Conservation (phyloP, 352 stramenopile species). For the Pythium brassicae region DNA sequence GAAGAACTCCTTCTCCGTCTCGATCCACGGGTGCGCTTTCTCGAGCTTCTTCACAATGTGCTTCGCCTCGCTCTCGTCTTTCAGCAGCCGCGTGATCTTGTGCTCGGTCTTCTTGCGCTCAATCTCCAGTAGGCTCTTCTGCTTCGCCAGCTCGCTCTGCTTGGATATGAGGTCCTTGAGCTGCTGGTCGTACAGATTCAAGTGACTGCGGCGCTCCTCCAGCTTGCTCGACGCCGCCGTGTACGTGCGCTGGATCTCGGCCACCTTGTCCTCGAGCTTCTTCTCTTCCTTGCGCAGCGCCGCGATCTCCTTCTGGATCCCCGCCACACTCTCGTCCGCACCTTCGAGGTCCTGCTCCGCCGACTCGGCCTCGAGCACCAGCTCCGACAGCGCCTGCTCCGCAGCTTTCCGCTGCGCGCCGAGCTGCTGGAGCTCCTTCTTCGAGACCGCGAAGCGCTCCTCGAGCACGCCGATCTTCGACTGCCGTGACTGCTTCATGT, state of each 20-base stretch:
- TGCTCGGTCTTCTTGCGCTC: slow-evolving; percentile 95
- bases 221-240: slow-evolving; percentile 58
- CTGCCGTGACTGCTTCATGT: slow-evolving; percentile 76
- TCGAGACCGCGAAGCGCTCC: slow-evolving; percentile 65
- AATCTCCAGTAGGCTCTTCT: slow-evolving; percentile 87
- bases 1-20: slow-evolving; percentile 96
- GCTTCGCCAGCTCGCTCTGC: slow-evolving; percentile 75
- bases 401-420: slow-evolving; percentile 46
- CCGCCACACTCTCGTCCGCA: slow-evolving; percentile 42
- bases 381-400: slow-evolving; percentile 68
- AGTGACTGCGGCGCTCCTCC: slow-evolving; percentile 58
- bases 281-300: slow-evolving; percentile 60
- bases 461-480: slow-evolving; percentile 79
- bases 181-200: slow-evolving; percentile 88
- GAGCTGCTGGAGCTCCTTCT: slow-evolving; percentile 72
- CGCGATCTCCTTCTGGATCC: slow-evolving; percentile 58
- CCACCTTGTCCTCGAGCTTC: slow-evolving; percentile 65
- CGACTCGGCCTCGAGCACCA: slow-evolving; percentile 71
- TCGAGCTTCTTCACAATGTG: slow-evolving; percentile 90
- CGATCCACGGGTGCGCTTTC: slow-evolving; percentile 97
- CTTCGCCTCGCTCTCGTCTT: slow-evolving; percentile 90
- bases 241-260: slow-evolving; percentile 58
- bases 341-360: slow-evolving; percentile 59
- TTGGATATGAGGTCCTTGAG: slow-evolving; percentile 86
- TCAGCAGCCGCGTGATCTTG: slow-evolving; percentile 89